Evolutionary conservation across 2,329 filamentous ascomycete species (phyloP), one percentile per base, ranked within the genome.

Genomic region (Neonectria punicea): DNA sequence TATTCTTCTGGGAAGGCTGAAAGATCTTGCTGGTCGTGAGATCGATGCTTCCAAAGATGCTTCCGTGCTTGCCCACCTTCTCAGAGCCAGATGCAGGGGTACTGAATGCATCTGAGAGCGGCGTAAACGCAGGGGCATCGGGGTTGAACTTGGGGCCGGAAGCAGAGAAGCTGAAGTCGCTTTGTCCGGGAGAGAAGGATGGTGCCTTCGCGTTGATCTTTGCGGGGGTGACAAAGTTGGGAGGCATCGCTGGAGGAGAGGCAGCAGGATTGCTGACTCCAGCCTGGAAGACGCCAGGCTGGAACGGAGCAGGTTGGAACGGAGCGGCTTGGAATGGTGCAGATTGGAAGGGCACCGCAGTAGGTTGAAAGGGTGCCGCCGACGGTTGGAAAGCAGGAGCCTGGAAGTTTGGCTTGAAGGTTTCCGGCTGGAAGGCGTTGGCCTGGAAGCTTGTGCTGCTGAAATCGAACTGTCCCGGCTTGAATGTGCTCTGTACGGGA

Each of bases 111-210:
- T 83, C 80, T 53, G 83, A 79, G 67, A 83, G 81, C 2, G 93
- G 93, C 20, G 89, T 93, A 77, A 97, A 97, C 0, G 87, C 83
- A 13, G 92, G 92, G 4, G 92, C 93, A 75, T 92, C 90, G 3
- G 92, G 90, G 65, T 92, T 89, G 80, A 95, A 93, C 36, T 88
- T 90, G 56, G 88, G 88, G 0, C 86, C 88, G 36, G 87, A 85
- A 1, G 87, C 81, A 5, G 90, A 91, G 75, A 94, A 92, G 75
- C 83, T 92, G 79, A 93, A 93, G 36, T 88, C 83, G 67, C 83
- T 87, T 61, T 85, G 83, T 3, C 85, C 83, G 22, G 93, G 92
- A 3, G 89, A 90, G 78, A 97, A 97, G 1, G 86, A 83, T 25
- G 92, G 87, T 2, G 91, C 91, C 20, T 87, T 84, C 20, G 88